Evolutionary conservation across 768 basidiomycete species (phyloP).

Genomic region (Lentinus tigrinus): DNA sequence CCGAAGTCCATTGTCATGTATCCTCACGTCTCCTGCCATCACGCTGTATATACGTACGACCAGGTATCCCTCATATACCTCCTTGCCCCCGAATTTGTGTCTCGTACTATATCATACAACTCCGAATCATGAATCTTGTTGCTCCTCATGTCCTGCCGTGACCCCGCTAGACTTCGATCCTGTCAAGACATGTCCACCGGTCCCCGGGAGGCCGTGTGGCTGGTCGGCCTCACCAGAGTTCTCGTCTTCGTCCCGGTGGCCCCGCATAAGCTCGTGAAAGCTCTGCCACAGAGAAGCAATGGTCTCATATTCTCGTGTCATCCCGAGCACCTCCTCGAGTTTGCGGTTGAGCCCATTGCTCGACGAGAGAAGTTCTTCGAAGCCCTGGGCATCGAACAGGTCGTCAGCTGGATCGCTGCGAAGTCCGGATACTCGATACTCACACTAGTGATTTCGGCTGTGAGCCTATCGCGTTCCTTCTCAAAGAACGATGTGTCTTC

Average conservation of each 20-base stretch:
- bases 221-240: slow-evolving; percentile 22
- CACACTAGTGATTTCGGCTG: slow-evolving; percentile 73
- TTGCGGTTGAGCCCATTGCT: slow-evolving; percentile 88
- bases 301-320: slow-evolving; percentile 90
- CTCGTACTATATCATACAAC: not conserved
- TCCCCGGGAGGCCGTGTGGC: slow-evolving; percentile 56
- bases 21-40: slow-evolving; percentile 1
- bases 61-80: slow-evolving; percentile 1
- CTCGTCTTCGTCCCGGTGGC: slow-evolving; percentile 28
- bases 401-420: not conserved
- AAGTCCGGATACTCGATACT: not conserved
- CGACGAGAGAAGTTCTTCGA: slow-evolving; percentile 83
- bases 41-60: slow-evolving; percentile 3
- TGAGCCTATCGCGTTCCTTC: slow-evolving; percentile 71
- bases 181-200: slow-evolving; percentile 63
- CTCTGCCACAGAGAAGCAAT: slow-evolving; percentile 83
- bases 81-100: not conserved
- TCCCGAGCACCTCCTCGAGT: slow-evolving; percentile 87
- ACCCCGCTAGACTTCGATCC: slow-evolving; percentile 14
- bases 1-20: slow-evolving; percentile 2
- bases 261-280: slow-evolving; percentile 75
- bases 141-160: not conserved
- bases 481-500: slow-evolving; percentile 65
- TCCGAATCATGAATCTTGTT: slow-evolving; percentile 5
- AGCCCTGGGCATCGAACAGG: slow-evolving; percentile 51